Base-by-base conservation (phyloP, 805 yeast genomes). In the Komagataella kurtzmanii region DNA sequence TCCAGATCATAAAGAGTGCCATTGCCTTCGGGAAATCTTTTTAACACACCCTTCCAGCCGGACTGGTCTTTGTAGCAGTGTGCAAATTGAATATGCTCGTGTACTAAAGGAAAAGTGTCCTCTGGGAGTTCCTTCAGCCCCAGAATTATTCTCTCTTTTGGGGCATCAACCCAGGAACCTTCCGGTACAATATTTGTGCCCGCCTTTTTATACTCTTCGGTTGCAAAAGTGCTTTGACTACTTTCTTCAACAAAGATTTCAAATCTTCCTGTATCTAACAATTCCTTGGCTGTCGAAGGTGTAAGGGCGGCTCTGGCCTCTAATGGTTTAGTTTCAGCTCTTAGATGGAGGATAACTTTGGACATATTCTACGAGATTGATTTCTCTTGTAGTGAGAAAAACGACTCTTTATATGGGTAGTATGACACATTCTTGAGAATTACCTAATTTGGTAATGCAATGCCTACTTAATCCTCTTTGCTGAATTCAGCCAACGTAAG, bases 301-400 rank as follows among this genome's bases (percentile, higher is more conserved):
- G 99, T 89, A 60, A 93, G 75, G 47, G 96, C 97, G 47, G 98
- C 96, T 74, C 99, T 85, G 55, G 95, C 96, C 73, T 93, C 99
- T 62, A 88, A 71, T 24, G 98, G 96, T 79, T 93, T 93, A 61
- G 93, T 86, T 68, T 93, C 99, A 40, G 97, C 97, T 75, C 99
- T 85, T 56, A 93, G 74, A 62, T 93, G 99, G 57, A 93, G 73
- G 51, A 76, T 81, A 44, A 85, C 88, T 57, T 67, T 65, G 18
- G 52, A 49, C 55, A 53, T 53, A 6, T 47, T 30, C 14, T 30
- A 2, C 40, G 8, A 10, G 40, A 10, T 14, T 30, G 14, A 3
- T 14, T 30, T 30, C 14, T 30, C 14, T 14, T 8, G 40, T 14
- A 21, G 4, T 14, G 40, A 30, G 14, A 14, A 30, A 30, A 30